Evolutionary conservation across 164 flowering plant genomes (phyloP).

Genomic region (Magnolia changhungtana): DNA sequence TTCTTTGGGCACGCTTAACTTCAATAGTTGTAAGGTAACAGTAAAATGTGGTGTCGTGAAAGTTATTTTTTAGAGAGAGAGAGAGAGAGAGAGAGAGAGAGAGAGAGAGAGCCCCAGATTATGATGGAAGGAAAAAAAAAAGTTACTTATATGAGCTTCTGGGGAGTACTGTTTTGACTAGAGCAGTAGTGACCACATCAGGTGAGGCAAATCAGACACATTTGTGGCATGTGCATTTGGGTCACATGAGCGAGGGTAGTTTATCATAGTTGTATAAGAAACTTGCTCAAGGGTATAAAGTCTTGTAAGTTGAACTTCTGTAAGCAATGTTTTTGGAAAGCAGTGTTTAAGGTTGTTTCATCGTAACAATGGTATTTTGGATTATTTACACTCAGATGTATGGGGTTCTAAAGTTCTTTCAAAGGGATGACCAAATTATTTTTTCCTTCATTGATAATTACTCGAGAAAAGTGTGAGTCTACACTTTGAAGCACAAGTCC

Average conservation of each 20-base stretch:
- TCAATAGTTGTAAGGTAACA: too few relatives aligned
- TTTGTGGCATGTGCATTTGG: neutral
- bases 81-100: too few relatives aligned
- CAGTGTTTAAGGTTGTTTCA: neutral
- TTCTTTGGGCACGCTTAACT: too few relatives aligned
- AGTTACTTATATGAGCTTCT: neutral
- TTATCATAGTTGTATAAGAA: neutral
- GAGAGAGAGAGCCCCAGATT: too few relatives aligned
- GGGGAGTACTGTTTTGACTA: neutral
- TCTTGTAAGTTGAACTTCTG: neutral
- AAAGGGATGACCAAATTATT: neutral
- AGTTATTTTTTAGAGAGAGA: too few relatives aligned
- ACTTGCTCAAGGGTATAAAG: neutral
- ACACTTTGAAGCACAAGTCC: neutral
- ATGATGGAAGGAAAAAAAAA: too few relatives aligned
- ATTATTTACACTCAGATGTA: neutral
- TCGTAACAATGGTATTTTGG: neutral
- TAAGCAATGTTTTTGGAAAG: neutral
- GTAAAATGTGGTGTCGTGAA: too few relatives aligned
- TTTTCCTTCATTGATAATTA: neutral
- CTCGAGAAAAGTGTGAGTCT: neutral
- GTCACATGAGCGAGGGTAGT: neutral
- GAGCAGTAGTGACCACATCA: neutral
- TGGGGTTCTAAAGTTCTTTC: neutral
- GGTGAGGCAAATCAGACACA: neutral